phyloP scores from a whole-genome alignment of 495 filamentous ascomycete species.

The Ramalina intermedia region DNA sequence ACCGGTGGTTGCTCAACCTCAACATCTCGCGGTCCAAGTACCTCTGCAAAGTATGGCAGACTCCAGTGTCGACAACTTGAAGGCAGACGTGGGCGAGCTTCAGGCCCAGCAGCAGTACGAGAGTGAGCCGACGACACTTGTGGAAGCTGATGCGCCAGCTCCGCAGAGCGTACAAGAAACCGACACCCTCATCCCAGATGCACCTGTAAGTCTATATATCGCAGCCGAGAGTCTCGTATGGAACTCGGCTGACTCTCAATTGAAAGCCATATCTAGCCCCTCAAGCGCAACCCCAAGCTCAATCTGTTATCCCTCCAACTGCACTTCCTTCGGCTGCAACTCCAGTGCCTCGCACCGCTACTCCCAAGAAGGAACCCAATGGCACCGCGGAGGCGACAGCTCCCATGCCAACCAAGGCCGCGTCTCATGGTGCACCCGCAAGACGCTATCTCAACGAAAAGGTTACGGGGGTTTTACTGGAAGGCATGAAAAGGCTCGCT shows the following conservation, averaged over 20 bases:
- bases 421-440: constrained; percentile 66
- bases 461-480: constrained; percentile 68
- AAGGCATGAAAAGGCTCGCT: constrained; percentile 83
- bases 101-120: no score
- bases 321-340: constrained; percentile 24
- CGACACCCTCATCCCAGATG: neutral
- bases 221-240: no score
- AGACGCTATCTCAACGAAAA: constrained; percentile 82
- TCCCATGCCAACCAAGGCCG: constrained; percentile 21
- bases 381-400: constrained; percentile 19
- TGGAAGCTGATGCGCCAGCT: no score
- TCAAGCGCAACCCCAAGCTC: constrained; percentile 3
- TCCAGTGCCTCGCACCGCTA: constrained; percentile 27
- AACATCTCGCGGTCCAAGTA: no score
- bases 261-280: constrained; percentile 13
- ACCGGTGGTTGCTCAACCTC: no score
- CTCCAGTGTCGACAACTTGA: no score
- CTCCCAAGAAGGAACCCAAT: constrained; percentile 34
- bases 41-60: no score
- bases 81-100: no score
- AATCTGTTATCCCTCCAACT: constrained; percentile 8
- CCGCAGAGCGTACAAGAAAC: neutral
- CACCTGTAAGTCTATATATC: neutral
- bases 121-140: no score
- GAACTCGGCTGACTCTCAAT: neutral